Evolutionary conservation across 2,329 filamentous ascomycete species (phyloP).

Genomic region (Talaromyces sp.): DNA sequence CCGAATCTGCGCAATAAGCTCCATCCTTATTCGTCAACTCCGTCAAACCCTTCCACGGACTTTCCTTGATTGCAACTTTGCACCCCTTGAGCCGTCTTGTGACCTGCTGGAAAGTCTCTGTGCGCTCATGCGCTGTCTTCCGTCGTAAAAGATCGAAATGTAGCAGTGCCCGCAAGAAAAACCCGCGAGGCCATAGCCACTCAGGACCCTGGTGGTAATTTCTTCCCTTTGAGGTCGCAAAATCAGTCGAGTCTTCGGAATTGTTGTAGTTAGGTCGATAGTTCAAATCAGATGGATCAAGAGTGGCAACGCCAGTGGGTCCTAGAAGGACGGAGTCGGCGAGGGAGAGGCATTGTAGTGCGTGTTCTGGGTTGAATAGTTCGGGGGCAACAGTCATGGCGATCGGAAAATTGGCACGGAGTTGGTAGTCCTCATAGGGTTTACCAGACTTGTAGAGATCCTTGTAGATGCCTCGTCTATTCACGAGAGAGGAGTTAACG

Average conservation of each 20-base stretch:
- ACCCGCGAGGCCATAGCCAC: constrained; percentile 97
- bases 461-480: constrained; percentile 96
- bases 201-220: constrained; percentile 99
- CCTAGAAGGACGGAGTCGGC: constrained; percentile 78
- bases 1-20: constrained; percentile 79
- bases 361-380: constrained; percentile 76
- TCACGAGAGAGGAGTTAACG: constrained; percentile 73
- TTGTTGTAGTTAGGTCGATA: constrained; percentile 95
- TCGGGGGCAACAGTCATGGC: constrained; percentile 92
- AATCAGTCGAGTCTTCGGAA: constrained; percentile 86
- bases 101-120: constrained; percentile 92
- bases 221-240: constrained; percentile 85
- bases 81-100: constrained; percentile 77
- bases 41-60: constrained; percentile 83
- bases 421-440: constrained; percentile 95
- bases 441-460: constrained; percentile 92
- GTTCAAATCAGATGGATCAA: constrained; percentile 88
- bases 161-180: constrained; percentile 86
- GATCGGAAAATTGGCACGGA: constrained; percentile 90
- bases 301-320: constrained; percentile 89
- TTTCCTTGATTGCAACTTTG: constrained; percentile 77
- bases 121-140: constrained; percentile 62
- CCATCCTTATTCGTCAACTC: constrained; percentile 92
- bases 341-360: constrained; percentile 72
- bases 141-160: constrained; percentile 81